phyloP scores from a whole-genome alignment of 495 filamentous ascomycete genomes.

The Saxophila tyrrhenica region DNA sequence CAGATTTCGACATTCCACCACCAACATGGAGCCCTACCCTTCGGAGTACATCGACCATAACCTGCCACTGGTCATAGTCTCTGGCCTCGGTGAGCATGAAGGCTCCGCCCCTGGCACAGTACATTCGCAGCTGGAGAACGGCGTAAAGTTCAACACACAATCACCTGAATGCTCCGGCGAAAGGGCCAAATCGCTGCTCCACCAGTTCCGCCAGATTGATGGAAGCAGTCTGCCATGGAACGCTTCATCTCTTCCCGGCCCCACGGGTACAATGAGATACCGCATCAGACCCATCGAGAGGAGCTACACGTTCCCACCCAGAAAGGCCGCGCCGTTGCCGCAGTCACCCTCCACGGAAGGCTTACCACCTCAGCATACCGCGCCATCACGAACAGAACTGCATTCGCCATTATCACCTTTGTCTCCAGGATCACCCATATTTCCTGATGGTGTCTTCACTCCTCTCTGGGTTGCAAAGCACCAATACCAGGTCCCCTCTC shows the following conservation, averaged over 20 bases:
- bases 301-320: conserved; percentile 52
- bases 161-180: conserved; percentile 36
- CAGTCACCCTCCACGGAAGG: conserved; percentile 26
- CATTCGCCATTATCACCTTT: conserved; percentile 86
- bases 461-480: conserved; percentile 77
- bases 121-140: conserved; percentile 27
- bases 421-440: conserved; percentile 65
- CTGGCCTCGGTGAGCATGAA: conserved; percentile 46
- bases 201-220: conserved; percentile 56
- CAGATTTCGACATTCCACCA: conserved; percentile 23
- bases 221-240: conserved; percentile 51
- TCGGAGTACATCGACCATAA: conserved; percentile 69
- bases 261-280: conserved; percentile 34
- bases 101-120: conserved; percentile 13
- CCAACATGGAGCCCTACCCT: conserved; percentile 75
- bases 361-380: conserved; percentile 37
- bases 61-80: conserved; percentile 66
- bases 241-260: conserved; percentile 32
- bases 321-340: conserved; percentile 50
- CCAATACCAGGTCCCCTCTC: conserved; percentile 64
- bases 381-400: conserved; percentile 41
- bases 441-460: conserved; percentile 77
- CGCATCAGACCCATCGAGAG: conserved; percentile 62
- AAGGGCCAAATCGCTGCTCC: conserved; percentile 53
- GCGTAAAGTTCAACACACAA: not conserved